Base-by-base conservation (phyloP, 169 alveolate species). In the Cryptosporidium meleagridis region DNA sequence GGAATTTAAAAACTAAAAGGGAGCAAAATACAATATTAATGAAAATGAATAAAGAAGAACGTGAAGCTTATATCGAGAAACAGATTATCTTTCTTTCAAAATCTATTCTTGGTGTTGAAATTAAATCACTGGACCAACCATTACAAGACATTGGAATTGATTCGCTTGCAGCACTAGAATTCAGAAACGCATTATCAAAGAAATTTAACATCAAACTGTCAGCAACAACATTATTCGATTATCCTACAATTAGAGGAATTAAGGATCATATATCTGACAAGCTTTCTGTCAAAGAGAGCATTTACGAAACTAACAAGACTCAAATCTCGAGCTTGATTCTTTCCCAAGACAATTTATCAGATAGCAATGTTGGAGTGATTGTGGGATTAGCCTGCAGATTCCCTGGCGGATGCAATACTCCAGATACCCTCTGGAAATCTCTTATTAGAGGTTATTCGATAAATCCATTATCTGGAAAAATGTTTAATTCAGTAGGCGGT, bases 401-500 rank as follows among this genome's bases (percentile, higher is more conserved):
- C 84, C 94, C 95, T 7, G 95, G 95, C 14, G 94, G 91, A 52
- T 87, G 92, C 62, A 61, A 91, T 10, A 85, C 91, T 33, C 93
- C 91, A 48, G 55, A 53, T 31, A 58, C 86, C 8, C 85, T 93
- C 37, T 93, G 95, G 95, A 91, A 86, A 35, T 61, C 67, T 93
- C 39, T 87, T 71, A 87, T 73, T 85, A 58, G 92, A 92, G 37
- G 91, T 65, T 31, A 94, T 31, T 31, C 33, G 33, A 31, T 31
- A 31, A 31, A 31, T 31, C 33, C 33, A 31, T 31, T 31, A 2
- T 31, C 33, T 31, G 33, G 33, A 1, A 31, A 31, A 31, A 31
- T 31, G 33, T 31, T 31, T 31, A 31, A 31, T 2, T 31, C 33
- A 31, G 33, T 31, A 31, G 33, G 33, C 33, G 33, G 33, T 31